These are phyloP conservation scores for Hanseniaspora valbyensis DNA, from an alignment of 805 yeast species.

Conservation along the genomic window DNA sequence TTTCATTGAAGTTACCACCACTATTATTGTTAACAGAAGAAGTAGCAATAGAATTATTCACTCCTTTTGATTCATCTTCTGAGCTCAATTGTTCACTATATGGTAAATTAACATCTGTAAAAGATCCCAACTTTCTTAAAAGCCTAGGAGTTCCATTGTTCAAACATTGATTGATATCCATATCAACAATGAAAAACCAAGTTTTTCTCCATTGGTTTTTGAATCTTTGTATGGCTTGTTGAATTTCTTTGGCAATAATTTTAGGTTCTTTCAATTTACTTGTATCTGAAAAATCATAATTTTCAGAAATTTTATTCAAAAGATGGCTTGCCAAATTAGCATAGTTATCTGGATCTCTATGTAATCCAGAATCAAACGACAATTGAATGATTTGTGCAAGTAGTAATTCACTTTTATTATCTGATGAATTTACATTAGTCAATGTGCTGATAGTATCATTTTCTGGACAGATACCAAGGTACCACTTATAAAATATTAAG, in stretches of 20 bases:
- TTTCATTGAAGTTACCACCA: background rate
- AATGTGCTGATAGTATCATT: conserved; percentile 24
- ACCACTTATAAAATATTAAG: conserved; percentile 45
- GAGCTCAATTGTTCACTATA: conserved; percentile 16
- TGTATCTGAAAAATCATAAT: conserved; percentile 11
- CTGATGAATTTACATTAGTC: conserved; percentile 18
- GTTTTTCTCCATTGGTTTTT: conserved; percentile 47
- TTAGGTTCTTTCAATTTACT: conserved; percentile 12
- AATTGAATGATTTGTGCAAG: conserved; percentile 50
- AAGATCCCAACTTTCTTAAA: conserved; percentile 30
- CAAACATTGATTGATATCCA: conserved; percentile 36
- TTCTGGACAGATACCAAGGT: conserved; percentile 48
- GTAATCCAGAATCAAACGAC: conserved; percentile 57
- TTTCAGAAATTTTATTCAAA: background rate
- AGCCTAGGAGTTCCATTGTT: conserved; percentile 34
- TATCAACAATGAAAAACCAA: conserved; percentile 40
- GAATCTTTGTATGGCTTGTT: conserved; percentile 28
- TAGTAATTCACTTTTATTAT: conserved; percentile 45
- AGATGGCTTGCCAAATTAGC: conserved; percentile 30
- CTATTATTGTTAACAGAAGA: background rate
- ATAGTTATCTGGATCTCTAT: conserved; percentile 53
- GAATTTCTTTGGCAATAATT: conserved; percentile 21
- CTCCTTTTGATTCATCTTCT: background rate
- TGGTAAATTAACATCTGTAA: conserved; percentile 38
- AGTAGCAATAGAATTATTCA: conserved; percentile 21